Evolutionary conservation across 2,329 filamentous ascomycete genomes (phyloP), one percentile per base, ranked within the genome.

Genomic region (Metarhizium brunneum): DNA sequence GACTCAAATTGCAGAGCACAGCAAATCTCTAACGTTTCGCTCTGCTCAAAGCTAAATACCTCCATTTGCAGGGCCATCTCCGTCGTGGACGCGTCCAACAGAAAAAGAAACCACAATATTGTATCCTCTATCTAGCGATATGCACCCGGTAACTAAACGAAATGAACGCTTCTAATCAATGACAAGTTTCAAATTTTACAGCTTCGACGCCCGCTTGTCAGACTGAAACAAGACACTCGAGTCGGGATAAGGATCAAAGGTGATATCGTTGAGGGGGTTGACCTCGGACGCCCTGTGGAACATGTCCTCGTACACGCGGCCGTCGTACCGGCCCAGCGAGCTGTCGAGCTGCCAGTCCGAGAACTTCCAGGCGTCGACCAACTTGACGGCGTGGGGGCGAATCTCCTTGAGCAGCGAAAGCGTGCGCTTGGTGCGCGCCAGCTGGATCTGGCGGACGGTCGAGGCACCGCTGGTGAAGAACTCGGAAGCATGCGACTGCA

Each of bases 271-370:
- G 48, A 91, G 71, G 2, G 87, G 87, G 64, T 91, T 91, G 62
- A 86, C 70, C 73, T 88, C 79, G 58, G 81, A 85, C 0, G 87
- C 88, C 14, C 87, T 74, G 64, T 84, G 75, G 71, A 90, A 91
- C 74, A 91, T 77, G 63, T 90, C 87, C 67, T 88, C 85, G 62
- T 91, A 91, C 1, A 90, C 87, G 63, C 86, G 84, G 20, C 88
- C 87, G 58, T 91, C 87, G 47, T 80, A 81, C 2, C 86, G 76
- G 1, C 88, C 87, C 43, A 91, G 68, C 56, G 81, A 83, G 62
- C 81, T 85, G 66, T 91, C 87, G 2, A 91, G 77, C 63, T 88
- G 85, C 85, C 85, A 91, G 66, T 91, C 87, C 1, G 87, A 83
- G 70, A 91, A 88, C 58, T 82, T 81, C 88, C 87, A 91, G 0